Evolutionary conservation across 805 yeast genomes (phyloP).

Genomic region (Myxozyma monticola): DNA sequence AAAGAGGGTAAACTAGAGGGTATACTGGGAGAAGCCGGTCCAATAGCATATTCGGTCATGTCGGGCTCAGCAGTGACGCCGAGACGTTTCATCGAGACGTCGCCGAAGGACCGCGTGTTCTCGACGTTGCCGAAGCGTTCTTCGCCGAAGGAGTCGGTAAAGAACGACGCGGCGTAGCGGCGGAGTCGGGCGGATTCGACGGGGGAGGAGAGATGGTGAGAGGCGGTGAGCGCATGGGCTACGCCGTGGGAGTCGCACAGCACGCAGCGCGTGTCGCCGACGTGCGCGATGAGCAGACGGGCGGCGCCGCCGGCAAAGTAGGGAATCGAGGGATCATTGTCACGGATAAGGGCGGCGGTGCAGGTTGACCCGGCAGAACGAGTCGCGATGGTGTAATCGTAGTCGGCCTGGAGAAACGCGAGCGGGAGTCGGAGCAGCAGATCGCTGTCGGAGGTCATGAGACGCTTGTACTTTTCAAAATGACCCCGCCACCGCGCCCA

Average conservation of each 20-base stretch:
- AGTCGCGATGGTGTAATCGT: constrained; percentile 45
- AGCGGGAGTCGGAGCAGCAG: constrained; percentile 60
- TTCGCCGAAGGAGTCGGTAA: constrained; percentile 91
- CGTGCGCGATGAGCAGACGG: constrained; percentile 76
- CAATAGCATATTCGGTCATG: constrained; percentile 43
- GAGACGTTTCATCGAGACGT: constrained; percentile 69
- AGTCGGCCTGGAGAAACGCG: constrained; percentile 66
- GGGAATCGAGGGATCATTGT: constrained; percentile 39
- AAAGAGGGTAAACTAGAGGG: constrained; percentile 28
- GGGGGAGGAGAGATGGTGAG: constrained; percentile 86
- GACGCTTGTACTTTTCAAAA: constrained; percentile 40
- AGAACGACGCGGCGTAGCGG: constrained; percentile 59
- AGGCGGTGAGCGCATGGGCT: constrained; percentile 73
- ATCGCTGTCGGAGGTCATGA: constrained; percentile 46
- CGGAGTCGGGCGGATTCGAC: constrained; percentile 72
- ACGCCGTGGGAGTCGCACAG: constrained; percentile 78
- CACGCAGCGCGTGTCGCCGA: constrained; percentile 89
- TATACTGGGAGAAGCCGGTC: constrained; percentile 33
- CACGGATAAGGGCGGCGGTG: constrained; percentile 62
- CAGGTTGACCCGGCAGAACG: constrained; percentile 66
- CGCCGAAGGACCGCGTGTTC: constrained; percentile 94
- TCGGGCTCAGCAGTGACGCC: constrained; percentile 96
- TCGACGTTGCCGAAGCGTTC: constrained; percentile 80
- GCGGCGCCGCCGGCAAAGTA: constrained; percentile 66
- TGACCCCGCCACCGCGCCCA: constrained; percentile 76